Conservation (phyloP, 139 green algal species). For the Edaphochlamys debaryana region DNA sequence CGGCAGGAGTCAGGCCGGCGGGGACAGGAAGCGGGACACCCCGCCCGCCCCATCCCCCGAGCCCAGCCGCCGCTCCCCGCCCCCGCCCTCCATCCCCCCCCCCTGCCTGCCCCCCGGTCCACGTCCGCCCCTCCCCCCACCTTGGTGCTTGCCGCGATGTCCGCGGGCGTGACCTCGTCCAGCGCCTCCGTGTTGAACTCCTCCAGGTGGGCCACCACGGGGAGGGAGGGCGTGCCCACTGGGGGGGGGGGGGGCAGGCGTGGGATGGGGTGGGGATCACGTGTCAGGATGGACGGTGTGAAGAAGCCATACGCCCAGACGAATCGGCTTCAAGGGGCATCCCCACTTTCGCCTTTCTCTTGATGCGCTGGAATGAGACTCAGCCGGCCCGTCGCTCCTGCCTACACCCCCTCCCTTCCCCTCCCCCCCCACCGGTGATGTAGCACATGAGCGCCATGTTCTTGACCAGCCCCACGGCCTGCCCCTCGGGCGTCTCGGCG, state of each 20-base stretch:
- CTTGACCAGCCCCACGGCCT: slow-evolving; percentile 95
- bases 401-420: background rate
- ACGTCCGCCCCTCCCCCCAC: too few species aligned
- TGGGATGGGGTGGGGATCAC: background rate
- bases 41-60: too few species aligned
- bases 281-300: background rate
- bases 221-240: slow-evolving; percentile 73
- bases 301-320: too few species aligned
- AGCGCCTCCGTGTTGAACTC: slow-evolving; percentile 86
- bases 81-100: too few species aligned
- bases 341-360: too few species aligned
- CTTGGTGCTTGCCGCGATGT: slow-evolving; percentile 72
- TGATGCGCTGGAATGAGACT: too few species aligned
- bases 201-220: slow-evolving; percentile 84
- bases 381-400: background rate
- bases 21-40: too few species aligned
- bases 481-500: slow-evolving; percentile 96
- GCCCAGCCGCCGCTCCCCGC: too few species aligned
- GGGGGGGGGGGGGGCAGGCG: background rate
- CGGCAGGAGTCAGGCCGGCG: too few species aligned
- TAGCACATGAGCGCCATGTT: slow-evolving; percentile 98
- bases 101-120: too few species aligned
- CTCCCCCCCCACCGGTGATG: slow-evolving; percentile 68
- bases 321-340: too few species aligned
- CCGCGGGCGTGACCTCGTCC: slow-evolving; percentile 78